A percentile compares a stretch with the other conserved stretches of the same genome.
phyloP scores from a whole-genome alignment of 1,139 yeast species.

The Groenewaldozyma auringiensis region DNA sequence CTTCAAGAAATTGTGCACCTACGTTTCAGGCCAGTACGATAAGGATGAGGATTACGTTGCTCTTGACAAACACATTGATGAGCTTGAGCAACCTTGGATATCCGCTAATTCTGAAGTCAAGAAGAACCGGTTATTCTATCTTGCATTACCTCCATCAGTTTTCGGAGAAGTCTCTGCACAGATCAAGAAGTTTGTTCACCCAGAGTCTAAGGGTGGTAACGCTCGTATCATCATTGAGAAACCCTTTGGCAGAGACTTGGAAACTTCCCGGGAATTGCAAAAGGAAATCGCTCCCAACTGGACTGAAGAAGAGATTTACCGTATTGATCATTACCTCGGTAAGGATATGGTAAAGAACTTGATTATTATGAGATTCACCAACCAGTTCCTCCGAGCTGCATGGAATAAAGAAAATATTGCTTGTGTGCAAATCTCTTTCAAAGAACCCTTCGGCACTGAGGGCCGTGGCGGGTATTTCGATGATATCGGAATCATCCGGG shows the following conservation, averaged over 20 bases:
- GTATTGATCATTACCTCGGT: slow-evolving; percentile 96
- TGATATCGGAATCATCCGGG: slow-evolving; percentile 89
- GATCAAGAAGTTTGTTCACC: slow-evolving; percentile 63
- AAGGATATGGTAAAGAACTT: slow-evolving; percentile 97
- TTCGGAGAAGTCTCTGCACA: slow-evolving; percentile 73
- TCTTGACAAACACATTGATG: slow-evolving; percentile 48
- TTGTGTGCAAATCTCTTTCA: slow-evolving; percentile 80
- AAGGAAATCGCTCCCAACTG: slow-evolving; percentile 72
- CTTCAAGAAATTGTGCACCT: slow-evolving; percentile 58
- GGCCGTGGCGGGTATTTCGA: slow-evolving; percentile 99
- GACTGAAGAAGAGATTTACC: slow-evolving; percentile 82
- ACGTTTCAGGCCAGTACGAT: slow-evolving; percentile 76
- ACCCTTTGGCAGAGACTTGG: slow-evolving; percentile 93
- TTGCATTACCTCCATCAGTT: slow-evolving; percentile 92
- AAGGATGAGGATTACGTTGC: slow-evolving; percentile 59
- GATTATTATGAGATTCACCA: slow-evolving; percentile 81
- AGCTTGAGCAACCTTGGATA: slow-evolving; percentile 44
- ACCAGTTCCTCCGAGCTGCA: slow-evolving; percentile 70
- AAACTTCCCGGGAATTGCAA: slow-evolving; percentile 70
- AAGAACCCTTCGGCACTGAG: slow-evolving; percentile 96
- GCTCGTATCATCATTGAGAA: slow-evolving; percentile 88
- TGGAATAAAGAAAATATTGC: slow-evolving; percentile 80
- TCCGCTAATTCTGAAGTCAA: slow-evolving; percentile 29
- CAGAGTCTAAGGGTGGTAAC: slow-evolving; percentile 47
- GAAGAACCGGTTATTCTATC: slow-evolving; percentile 64